A percentile compares a stretch with the other conserved stretches of the same genome.
These are phyloP conservation scores for Diaporthe vaccinii DNA, from an alignment of 2,329 filamentous ascomycete species.

Conservation along the genomic window DNA sequence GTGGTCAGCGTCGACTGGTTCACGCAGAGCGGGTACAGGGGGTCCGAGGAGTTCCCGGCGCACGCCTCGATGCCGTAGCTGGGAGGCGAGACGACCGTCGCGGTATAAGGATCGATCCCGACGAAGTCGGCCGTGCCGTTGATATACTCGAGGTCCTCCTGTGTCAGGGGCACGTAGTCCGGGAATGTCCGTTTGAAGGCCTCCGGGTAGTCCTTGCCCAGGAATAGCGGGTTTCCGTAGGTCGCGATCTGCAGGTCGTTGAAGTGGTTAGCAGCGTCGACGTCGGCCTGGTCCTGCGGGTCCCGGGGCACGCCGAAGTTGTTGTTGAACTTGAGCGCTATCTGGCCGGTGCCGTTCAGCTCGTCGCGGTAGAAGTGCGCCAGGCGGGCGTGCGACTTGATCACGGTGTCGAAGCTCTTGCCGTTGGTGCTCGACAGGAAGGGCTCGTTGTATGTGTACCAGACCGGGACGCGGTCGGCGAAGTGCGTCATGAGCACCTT, in stretches of 20 bases:
- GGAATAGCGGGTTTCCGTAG: constrained; percentile 66
- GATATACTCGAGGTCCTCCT: constrained; percentile 62
- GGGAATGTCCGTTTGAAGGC: constrained; percentile 59
- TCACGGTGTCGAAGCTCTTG: constrained; percentile 54
- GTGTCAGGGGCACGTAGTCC: constrained; percentile 61
- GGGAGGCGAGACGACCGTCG: constrained; percentile 65
- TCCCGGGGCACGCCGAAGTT: constrained; percentile 65
- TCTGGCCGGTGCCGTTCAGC: constrained; percentile 62
- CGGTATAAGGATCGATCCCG: constrained; percentile 70
- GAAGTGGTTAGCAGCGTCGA: constrained; percentile 61
- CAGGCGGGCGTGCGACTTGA: constrained; percentile 63
- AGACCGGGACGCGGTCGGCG: constrained; percentile 64
- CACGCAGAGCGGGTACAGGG: constrained; percentile 66
- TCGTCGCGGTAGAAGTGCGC: constrained; percentile 68
- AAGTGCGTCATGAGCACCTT: constrained; percentile 65
- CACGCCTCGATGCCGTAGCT: constrained; percentile 58
- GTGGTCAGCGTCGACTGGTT: constrained; percentile 59
- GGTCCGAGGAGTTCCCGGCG: constrained; percentile 58
- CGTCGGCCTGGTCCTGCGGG: constrained; percentile 54
- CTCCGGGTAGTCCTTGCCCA: constrained; percentile 64
- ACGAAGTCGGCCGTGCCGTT: constrained; percentile 67
- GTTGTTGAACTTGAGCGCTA: constrained; percentile 63
- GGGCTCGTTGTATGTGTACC: constrained; percentile 69
- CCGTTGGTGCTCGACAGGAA: constrained; percentile 57
- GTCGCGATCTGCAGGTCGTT: constrained; percentile 62